Conservation (phyloP, 2,329 filamentous ascomycete species). For the Hypoxylon sp. region DNA sequence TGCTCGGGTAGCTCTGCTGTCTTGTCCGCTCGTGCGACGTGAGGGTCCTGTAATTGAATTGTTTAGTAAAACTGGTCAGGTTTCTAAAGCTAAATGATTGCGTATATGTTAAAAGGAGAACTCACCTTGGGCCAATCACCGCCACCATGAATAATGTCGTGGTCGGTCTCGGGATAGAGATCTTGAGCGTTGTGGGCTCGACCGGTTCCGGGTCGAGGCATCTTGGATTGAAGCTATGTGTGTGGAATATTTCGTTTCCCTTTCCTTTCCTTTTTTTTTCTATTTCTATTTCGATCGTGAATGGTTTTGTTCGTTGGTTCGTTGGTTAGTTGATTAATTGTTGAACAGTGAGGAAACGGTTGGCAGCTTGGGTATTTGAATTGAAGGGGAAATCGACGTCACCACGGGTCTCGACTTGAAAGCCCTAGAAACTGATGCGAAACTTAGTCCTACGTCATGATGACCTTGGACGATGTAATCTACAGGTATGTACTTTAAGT, state of each 20-base stretch:
- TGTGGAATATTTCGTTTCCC: background rate
- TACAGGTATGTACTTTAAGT: no score
- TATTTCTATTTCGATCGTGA: no score
- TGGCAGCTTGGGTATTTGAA: constrained; percentile 5
- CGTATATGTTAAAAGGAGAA: background rate
- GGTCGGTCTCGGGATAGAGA: constrained; percentile 52
- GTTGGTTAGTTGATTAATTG: background rate
- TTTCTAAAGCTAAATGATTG: background rate
- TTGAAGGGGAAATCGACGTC: constrained; percentile 15
- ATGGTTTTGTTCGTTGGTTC: background rate
- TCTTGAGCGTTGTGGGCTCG: constrained; percentile 60
- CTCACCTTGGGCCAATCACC: constrained; percentile 56
- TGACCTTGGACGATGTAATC: background rate
- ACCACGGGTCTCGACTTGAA: constrained; percentile 3
- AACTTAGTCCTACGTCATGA: constrained; percentile 6
- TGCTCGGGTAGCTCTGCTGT: constrained; percentile 62
- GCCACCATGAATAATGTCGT: constrained; percentile 61
- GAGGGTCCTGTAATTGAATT: constrained; percentile 40
- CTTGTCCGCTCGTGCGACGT: constrained; percentile 64
- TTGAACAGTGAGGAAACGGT: background rate
- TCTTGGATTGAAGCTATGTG: constrained; percentile 42
- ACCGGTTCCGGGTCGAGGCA: constrained; percentile 66
- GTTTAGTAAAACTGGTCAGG: background rate
- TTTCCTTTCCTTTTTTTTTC: background rate
- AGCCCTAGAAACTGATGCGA: background rate